Base-by-base conservation (phyloP, 176 grass and related monocot genomes). In the Carex kokanica region DNA sequence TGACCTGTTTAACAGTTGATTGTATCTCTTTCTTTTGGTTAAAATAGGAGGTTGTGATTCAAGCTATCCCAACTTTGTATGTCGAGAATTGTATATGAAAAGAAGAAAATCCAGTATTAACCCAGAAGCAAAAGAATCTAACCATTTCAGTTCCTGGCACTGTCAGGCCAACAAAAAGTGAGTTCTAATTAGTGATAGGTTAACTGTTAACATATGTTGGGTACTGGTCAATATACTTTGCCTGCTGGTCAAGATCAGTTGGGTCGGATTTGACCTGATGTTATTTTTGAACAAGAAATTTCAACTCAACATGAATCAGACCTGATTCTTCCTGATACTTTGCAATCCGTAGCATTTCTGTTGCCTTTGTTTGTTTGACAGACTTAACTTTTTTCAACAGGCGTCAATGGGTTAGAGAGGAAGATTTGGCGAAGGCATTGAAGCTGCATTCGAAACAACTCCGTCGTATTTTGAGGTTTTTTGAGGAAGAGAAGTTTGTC, bases 401-500 rank as follows among this genome's bases (percentile, higher is more conserved):
- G 79, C 91, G 93, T 5, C 96, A 93, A 61, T 99, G 96, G 93
- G 96, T 95, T 31, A 81, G 93, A 32, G 96, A 99, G 71, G 96
- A 99, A 89, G 96, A 99, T 90, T 82, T 99, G 75, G 96, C 96
- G 59, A 99, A 99, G 88, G 23, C 91, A 23, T 78, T 99, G 83
- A 99, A 92, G 71, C 89, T 99, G 60, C 96, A 99, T 64, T 91
- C 89, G 1, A 99, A 99, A 81, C 93, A 99, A 86, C 83, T 95
- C 51, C 89, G 93, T 1, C 91, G 89, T 59, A 88, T 93, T 74
- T 90, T 99, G 93, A 99, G 87, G 89, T 59, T 86, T 93, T 74
- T 90, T 99, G 93, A 99, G 87, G 96, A 99, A 80, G 96, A 99
- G 80, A 99, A 95, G 54, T 64, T 99, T 81, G 88, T 99, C 67